phyloP scores from a whole-genome alignment of 495 filamentous ascomycete genomes.

The Penicillium subrubescens region DNA sequence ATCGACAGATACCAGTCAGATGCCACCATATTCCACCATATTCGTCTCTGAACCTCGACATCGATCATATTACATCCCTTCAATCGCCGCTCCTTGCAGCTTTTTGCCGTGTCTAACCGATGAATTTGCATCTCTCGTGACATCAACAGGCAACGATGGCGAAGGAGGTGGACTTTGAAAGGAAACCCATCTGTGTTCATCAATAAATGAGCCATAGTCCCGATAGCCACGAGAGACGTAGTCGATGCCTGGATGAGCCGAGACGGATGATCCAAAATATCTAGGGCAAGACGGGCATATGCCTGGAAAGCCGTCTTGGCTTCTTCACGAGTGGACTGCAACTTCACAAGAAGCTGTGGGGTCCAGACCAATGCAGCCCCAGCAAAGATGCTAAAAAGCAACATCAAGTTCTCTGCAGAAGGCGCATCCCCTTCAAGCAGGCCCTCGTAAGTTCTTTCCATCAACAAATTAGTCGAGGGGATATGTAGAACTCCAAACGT shows the following conservation, averaged over 20 bases:
- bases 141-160: slow-evolving; percentile 27
- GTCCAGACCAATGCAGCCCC: slow-evolving; percentile 29
- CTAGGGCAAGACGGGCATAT: slow-evolving; percentile 23
- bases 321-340: slow-evolving; percentile 25
- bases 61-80: slow-evolving; percentile 32
- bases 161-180: slow-evolving; percentile 23
- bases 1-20: slow-evolving; percentile 31
- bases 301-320: slow-evolving; percentile 24
- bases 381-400: slow-evolving; percentile 32
- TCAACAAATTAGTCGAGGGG: slow-evolving; percentile 22
- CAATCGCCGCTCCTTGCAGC: slow-evolving; percentile 23
- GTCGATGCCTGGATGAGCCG: slow-evolving; percentile 23
- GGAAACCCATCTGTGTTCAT: slow-evolving; percentile 28
- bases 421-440: slow-evolving; percentile 24
- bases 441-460: slow-evolving; percentile 28
- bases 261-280: slow-evolving; percentile 27
- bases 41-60: slow-evolving; percentile 33
- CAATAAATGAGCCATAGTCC: slow-evolving; percentile 21
- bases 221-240: slow-evolving; percentile 27
- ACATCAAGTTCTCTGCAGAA: slow-evolving; percentile 10
- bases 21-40: slow-evolving; percentile 39
- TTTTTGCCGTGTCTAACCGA: slow-evolving; percentile 28
- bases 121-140: slow-evolving; percentile 31
- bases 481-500: slow-evolving; percentile 31
- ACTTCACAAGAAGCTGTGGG: slow-evolving; percentile 17